These are phyloP conservation scores for Eucalyptus cladocalyx DNA, from an alignment of 345 rosid species.

Conservation along the genomic window DNA sequence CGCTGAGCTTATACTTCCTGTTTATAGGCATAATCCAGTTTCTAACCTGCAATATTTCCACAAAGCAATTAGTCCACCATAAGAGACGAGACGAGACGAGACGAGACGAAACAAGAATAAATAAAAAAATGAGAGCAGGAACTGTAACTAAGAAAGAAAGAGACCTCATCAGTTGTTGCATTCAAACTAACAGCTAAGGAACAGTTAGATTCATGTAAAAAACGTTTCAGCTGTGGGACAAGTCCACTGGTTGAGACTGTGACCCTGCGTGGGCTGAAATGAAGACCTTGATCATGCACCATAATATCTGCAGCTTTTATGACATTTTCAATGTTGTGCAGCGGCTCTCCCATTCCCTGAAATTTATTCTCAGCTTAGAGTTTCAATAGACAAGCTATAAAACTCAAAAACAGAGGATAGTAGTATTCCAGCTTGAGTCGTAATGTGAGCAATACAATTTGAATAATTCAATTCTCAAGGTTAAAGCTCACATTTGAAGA, in stretches of 20 bases:
- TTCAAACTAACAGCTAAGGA: slow-evolving; percentile 92
- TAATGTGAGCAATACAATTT: neutral
- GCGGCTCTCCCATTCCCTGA: slow-evolving; percentile 99
- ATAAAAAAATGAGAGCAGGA: neutral
- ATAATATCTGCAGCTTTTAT: slow-evolving; percentile 74
- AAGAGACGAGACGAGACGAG: neutral
- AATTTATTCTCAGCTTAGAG: neutral
- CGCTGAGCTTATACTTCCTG: slow-evolving; percentile 56
- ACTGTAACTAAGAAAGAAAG: neutral
- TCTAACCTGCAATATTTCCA: slow-evolving; percentile 54
- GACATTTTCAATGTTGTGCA: slow-evolving; percentile 75
- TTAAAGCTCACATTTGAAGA: neutral
- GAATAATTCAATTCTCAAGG: neutral
- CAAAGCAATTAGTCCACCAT: neutral
- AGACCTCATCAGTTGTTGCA: slow-evolving; percentile 96
- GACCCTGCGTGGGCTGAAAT: slow-evolving; percentile 91
- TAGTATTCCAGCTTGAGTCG: neutral
- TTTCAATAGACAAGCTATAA: neutral
- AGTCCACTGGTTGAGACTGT: slow-evolving; percentile 93
- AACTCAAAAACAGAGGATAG: neutral
- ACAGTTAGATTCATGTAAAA: slow-evolving; percentile 69
- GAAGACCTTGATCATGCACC: slow-evolving; percentile 89
- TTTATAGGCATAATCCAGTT: slow-evolving; percentile 96
- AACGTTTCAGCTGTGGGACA: slow-evolving; percentile 82
- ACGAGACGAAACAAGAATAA: neutral